These are phyloP conservation scores for Nematocida minor DNA, from an alignment of 371 early-diverging fungal species.

Conservation along the genomic window DNA sequence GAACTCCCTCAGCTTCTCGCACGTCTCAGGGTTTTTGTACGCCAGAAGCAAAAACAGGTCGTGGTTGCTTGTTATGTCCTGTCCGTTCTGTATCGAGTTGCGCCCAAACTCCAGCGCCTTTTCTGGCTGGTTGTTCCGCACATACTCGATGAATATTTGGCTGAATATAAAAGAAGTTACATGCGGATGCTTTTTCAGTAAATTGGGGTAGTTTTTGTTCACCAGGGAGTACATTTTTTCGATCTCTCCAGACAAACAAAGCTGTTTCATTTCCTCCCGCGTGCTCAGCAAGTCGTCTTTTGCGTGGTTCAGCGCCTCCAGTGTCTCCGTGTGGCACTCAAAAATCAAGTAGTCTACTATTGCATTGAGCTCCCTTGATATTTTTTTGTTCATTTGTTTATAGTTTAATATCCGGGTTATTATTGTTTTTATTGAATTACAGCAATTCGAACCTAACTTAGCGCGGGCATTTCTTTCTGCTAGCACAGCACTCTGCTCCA, in stretches of 20 bases:
- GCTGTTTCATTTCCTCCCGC: conserved; percentile 8
- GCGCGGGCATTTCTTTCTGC: too few species aligned
- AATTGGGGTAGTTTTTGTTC: not conserved
- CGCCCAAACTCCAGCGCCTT: conserved; percentile 43
- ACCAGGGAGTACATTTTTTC: not conserved
- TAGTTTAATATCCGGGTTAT: not conserved
- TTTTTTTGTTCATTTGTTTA: conserved; percentile 14
- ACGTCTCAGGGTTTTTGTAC: conserved; percentile 45
- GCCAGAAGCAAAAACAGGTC: conserved; percentile 44
- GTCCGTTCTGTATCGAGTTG: conserved; percentile 21
- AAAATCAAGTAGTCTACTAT: conserved; percentile 24
- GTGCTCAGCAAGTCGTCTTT: not conserved
- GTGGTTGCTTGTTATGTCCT: conserved; percentile 26
- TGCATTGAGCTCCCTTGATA: not conserved
- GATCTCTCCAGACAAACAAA: not conserved
- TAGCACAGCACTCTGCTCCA: too few species aligned
- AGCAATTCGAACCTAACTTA: too few species aligned
- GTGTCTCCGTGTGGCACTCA: conserved; percentile 43
- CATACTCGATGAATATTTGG: conserved; percentile 43
- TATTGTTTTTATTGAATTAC: too few species aligned
- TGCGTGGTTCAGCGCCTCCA: not conserved
- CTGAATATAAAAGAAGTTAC: conserved; percentile 20
- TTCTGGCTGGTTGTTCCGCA: conserved; percentile 33
- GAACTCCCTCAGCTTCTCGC: conserved; percentile 14
- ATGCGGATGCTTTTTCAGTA: not conserved